Evolutionary conservation across 139 green algal species (phyloP).

Genomic region (Choricystis sp.): DNA sequence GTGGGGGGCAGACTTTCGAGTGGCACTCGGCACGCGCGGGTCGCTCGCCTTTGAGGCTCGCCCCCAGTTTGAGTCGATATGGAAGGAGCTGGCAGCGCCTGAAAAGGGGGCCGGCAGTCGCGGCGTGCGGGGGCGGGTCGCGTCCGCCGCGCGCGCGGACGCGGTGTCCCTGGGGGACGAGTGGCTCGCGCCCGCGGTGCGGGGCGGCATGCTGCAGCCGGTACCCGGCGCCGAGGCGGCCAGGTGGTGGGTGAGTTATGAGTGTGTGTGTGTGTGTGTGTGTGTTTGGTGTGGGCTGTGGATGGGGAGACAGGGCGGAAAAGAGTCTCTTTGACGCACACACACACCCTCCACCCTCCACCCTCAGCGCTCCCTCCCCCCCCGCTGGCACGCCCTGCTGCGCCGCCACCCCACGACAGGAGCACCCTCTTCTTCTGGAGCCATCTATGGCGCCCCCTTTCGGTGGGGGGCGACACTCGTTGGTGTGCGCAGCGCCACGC

Average conservation of each 20-base stretch:
- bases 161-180: background rate
- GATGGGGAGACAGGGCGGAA: too few relatives aligned
- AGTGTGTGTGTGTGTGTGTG: too few relatives aligned
- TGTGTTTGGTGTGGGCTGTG: too few relatives aligned
- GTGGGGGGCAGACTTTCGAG: background rate
- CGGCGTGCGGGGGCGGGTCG: too few relatives aligned
- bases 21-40: background rate
- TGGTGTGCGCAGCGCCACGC: background rate
- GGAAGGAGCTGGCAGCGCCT: background rate
- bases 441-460: background rate
- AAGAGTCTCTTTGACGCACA: too few relatives aligned
- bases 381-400: too few relatives aligned
- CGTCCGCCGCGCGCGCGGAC: background rate
- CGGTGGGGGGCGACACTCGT: background rate
- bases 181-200: background rate
- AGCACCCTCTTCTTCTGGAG: too few relatives aligned
- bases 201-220: background rate
- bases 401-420: too few relatives aligned
- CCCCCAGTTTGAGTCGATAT: background rate
- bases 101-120: background rate
- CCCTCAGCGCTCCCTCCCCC: too few relatives aligned
- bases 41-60: background rate
- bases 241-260: too few relatives aligned
- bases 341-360: too few relatives aligned
- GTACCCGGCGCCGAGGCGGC: background rate